Conservation (phyloP, 1,139 yeast species). For the Torulaspora pretoriensis region DNA sequence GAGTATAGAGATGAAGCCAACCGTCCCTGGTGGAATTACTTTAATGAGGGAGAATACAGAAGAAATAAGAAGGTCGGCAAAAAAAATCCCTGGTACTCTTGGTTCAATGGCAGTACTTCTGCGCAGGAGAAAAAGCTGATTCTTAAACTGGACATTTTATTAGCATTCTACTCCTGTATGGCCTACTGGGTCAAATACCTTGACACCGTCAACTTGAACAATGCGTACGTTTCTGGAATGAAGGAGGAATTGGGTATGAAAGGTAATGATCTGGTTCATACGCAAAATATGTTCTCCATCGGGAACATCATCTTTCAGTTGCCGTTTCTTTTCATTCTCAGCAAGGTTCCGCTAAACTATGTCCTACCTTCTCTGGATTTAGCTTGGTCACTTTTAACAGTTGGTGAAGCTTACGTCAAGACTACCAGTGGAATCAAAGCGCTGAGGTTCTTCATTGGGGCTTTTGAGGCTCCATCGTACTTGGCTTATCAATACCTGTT, state of each 20-base stretch:
- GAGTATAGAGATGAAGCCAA: constrained; percentile 61
- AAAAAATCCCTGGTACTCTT: constrained; percentile 54
- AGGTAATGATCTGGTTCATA: constrained; percentile 58
- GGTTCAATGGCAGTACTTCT: constrained; percentile 59
- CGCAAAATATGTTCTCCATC: constrained; percentile 53
- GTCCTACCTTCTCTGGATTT: constrained; percentile 48
- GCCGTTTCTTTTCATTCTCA: constrained; percentile 40
- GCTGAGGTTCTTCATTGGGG: constrained; percentile 47
- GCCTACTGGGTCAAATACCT: constrained; percentile 65
- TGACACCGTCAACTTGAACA: constrained; percentile 53
- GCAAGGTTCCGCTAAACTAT: constrained; percentile 49
- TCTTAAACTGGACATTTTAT: constrained; percentile 53
- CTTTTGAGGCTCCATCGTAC: constrained; percentile 58
- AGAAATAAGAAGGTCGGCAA: constrained; percentile 38
- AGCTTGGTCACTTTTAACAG: constrained; percentile 35
- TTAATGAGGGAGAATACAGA: constrained; percentile 60
- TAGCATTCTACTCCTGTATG: constrained; percentile 54
- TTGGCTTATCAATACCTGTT: constrained; percentile 58
- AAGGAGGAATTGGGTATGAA: constrained; percentile 39
- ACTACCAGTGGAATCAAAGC: constrained; percentile 30
- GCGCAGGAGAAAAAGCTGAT: constrained; percentile 49
- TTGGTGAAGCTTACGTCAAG: constrained; percentile 29
- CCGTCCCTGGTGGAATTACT: constrained; percentile 59
- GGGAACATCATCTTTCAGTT: constrained; percentile 58
- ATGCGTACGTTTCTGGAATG: constrained; percentile 58